Evolutionary conservation across 2,329 filamentous ascomycete species (phyloP), one percentile per base, ranked within the genome.

Genomic region (Cadophora sp.): DNA sequence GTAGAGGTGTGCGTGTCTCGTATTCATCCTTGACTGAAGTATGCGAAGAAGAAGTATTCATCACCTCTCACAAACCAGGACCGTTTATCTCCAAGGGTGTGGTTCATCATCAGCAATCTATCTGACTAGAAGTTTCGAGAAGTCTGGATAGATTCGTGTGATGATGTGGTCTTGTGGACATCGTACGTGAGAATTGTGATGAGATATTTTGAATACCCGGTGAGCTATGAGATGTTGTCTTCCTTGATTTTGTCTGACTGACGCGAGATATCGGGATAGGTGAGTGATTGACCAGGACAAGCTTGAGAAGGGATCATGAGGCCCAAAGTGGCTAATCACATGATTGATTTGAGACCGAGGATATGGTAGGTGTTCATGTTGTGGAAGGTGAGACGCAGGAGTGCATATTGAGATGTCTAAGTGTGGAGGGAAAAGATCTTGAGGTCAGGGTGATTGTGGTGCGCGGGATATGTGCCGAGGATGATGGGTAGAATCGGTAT

Each of bases 291-390:
- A 5, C 8, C 4, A 2, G 19, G 16, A 4, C 11, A 22, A 1
- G n/a, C 16, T 9, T 37, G 16, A 24, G 8, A 58, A 58, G n/a
- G 19, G 55, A 34, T 58, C 55, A 58, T 40, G 55, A 22, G 55
- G 55, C 27, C 6, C 31, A 26, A 34, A 24, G 55, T 58, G 55
- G 55, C 34, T 58, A 40, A 58, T 58, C 55, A 58, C 55, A 58
- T 58, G 55, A 58, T 40, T 12, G 55, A 58, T 34, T 58, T 16
- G 55, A 26, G n/a, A 58, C 55, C 55, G 55, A 58, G 19, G 55
- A 8, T 19, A 24, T 58, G 55, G 55, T 58, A 3, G 31, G 7
- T 14, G 3, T 58, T 19, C 22, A 53, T 53, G 50, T 9, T 7
- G 50, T 58, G 31, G 29, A 58, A 24, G 19, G 29, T 22, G 29